A percentile compares a stretch with the other conserved stretches of the same genome.
Evolutionary conservation across 495 filamentous ascomycete species (phyloP).

Genomic region (Patellaria atrata): DNA sequence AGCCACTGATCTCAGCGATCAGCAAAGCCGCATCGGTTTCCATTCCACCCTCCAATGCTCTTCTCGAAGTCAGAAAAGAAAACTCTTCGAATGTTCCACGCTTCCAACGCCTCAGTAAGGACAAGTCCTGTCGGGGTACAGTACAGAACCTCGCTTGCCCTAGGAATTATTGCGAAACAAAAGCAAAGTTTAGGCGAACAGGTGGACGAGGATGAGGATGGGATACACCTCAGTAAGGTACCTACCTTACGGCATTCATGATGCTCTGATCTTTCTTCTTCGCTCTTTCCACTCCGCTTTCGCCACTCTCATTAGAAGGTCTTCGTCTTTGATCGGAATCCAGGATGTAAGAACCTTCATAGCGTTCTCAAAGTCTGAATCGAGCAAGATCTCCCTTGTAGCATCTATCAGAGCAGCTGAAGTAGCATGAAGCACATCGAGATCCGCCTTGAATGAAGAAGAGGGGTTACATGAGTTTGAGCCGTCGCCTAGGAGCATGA

Average conservation of each 20-base stretch:
- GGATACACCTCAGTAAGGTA: too few relatives aligned
- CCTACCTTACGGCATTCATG: too few relatives aligned
- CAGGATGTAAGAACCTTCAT: conserved; percentile 97
- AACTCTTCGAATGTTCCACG: conserved; percentile 10
- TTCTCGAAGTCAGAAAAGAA: conserved; percentile 17
- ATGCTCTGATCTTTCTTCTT: too few relatives aligned
- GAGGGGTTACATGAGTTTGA: conserved; percentile 15
- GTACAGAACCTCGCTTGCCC: too few relatives aligned
- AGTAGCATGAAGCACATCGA: conserved; percentile 85
- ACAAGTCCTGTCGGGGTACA: too few relatives aligned
- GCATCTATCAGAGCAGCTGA: conserved; percentile 86
- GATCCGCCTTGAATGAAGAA: conserved; percentile 34
- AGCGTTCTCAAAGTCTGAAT: conserved; percentile 90
- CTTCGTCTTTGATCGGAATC: conserved; percentile 90
- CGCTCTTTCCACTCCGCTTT: conserved; percentile 75
- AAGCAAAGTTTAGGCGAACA: too few relatives aligned
- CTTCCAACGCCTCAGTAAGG: too few relatives aligned
- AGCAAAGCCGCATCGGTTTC: too few relatives aligned
- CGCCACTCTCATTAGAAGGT: conserved; percentile 88
- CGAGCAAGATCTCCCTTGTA: conserved; percentile 77
- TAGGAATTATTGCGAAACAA: too few relatives aligned
- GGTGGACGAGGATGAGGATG: too few relatives aligned
- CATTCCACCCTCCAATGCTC: neutral
- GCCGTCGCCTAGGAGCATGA: conserved; percentile 86
- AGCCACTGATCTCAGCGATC: conserved; percentile 21